These are phyloP conservation scores for Clavispora phyllophila DNA, from an alignment of 805 yeast genomes.

Conservation along the genomic window DNA sequence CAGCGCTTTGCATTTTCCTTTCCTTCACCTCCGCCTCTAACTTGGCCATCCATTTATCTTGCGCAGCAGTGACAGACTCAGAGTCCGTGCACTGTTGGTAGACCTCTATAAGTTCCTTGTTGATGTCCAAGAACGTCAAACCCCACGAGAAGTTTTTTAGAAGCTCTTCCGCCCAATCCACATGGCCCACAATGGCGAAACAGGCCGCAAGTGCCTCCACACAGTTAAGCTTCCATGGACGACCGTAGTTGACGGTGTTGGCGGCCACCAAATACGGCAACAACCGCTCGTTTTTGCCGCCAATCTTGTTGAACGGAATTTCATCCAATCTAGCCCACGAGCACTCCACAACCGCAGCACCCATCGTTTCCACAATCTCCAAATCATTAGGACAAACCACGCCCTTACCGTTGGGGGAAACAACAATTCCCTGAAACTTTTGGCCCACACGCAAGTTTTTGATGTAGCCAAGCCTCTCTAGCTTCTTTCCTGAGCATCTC, in stretches of 20 bases:
- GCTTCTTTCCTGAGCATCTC: slow-evolving; percentile 91
- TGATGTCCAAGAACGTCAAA: slow-evolving; percentile 74
- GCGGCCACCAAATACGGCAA: slow-evolving; percentile 94
- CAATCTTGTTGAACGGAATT: slow-evolving; percentile 89
- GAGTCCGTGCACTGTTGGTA: slow-evolving; percentile 81
- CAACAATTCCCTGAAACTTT: slow-evolving; percentile 84
- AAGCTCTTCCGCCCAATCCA: slow-evolving; percentile 80
- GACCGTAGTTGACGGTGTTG: slow-evolving; percentile 93
- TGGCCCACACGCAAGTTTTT: slow-evolving; percentile 82
- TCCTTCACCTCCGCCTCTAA: slow-evolving; percentile 63
- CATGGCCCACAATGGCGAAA: slow-evolving; percentile 86
- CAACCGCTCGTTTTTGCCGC: slow-evolving; percentile 82
- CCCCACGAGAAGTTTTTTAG: slow-evolving; percentile 91
- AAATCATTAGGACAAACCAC: slow-evolving; percentile 87
- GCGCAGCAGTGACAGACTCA: slow-evolving; percentile 65
- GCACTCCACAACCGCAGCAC: slow-evolving; percentile 98
- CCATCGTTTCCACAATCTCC: slow-evolving; percentile 68
- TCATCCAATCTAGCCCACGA: slow-evolving; percentile 98
- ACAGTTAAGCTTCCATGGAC: slow-evolving; percentile 93
- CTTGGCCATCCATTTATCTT: slow-evolving; percentile 65
- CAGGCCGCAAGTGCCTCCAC: slow-evolving; percentile 98
- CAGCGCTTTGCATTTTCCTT: slow-evolving; percentile 48
- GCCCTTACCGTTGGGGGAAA: slow-evolving; percentile 86
- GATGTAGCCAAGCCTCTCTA: slow-evolving; percentile 83
- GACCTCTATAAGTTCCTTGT: slow-evolving; percentile 67